Base-by-base conservation (phyloP, 345 rosid genomes). In the Aurinia saxatilis region DNA sequence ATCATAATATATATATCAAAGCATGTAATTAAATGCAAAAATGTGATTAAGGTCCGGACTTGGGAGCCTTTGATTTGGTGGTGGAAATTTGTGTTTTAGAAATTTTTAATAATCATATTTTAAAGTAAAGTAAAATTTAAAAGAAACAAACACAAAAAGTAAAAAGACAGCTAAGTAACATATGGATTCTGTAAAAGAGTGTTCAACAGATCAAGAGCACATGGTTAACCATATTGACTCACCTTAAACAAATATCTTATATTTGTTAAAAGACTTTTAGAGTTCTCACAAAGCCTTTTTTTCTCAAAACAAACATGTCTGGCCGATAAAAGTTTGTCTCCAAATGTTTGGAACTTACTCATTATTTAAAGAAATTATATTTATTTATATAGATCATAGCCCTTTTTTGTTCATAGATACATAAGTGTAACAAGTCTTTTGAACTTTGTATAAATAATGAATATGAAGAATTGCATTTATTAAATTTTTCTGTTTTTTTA, bases 161-260 rank as follows among this genome's bases (percentile, higher is more conserved):
- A n/a, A 49, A 27, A 49, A n/a, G 18, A 49, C 53, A 49, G 35
- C 53, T 49, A 27, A 25, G 53, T 47, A 49, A 27, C 53, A 54
- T 36, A 35, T 35, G 30, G 44, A 29, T 54, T 54, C 15, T 19
- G 30, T 34, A 37, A 27, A 27, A 27, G 31, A 27, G 5, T 0
- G 55, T 30, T 50, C 15, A 50, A 12, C 31, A 9, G 19, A 21
- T 27, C 19, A 36, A 55, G 31, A 55, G 37, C 60, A 48, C 14
- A 37, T n/a, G 45, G 31, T 27, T 55, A 55, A 36, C 4, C 17
- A 11, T 34, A 10, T 35, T 18, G 18, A 19, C 29, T 21, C 30
- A 37, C 33, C 30, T 12, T 48, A 48, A 11, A 14, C 4, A 5
- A 16, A 3, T 34, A 52, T 52, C 9, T 51, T 51, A 2, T 52